phyloP scores from a whole-genome alignment of 2,329 filamentous ascomycete species.

The Botrytis aclada region DNA sequence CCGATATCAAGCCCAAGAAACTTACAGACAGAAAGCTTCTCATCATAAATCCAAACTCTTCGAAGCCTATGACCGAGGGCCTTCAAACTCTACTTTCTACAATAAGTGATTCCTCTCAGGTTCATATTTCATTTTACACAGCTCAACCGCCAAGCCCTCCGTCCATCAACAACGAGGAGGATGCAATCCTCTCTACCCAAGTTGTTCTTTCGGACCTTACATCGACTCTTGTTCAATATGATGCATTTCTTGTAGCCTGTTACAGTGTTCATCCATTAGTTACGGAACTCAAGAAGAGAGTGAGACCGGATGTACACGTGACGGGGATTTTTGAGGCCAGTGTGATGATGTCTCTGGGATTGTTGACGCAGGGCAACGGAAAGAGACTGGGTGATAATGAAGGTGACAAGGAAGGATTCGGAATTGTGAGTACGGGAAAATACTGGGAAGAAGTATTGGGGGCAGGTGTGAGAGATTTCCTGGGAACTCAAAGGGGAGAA shows the following conservation, averaged over 20 bases:
- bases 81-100: slow-evolving; percentile 50
- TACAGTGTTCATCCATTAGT: slow-evolving; percentile 84
- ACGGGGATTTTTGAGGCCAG: slow-evolving; percentile 88
- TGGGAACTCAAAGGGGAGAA: slow-evolving; percentile 48
- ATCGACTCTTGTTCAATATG: slow-evolving; percentile 48
- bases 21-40: slow-evolving; percentile 50
- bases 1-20: not conserved
- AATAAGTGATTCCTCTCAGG: slow-evolving; percentile 33
- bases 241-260: slow-evolving; percentile 83
- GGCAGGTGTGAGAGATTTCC: slow-evolving; percentile 60
- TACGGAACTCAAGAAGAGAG: slow-evolving; percentile 48
- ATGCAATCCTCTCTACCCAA: slow-evolving; percentile 61
- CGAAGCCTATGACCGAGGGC: slow-evolving; percentile 65
- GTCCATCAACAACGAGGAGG: slow-evolving; percentile 74
- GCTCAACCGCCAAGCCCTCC: slow-evolving; percentile 66
- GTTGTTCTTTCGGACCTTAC: slow-evolving; percentile 58
- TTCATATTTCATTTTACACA: slow-evolving; percentile 29
- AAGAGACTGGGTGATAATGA: slow-evolving; percentile 1
- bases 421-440: slow-evolving; percentile 83
- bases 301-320: slow-evolving; percentile 50
- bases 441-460: slow-evolving; percentile 76
- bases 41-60: slow-evolving; percentile 79
- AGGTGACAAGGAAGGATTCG: slow-evolving; percentile 53
- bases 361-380: slow-evolving; percentile 40
- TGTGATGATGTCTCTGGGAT: slow-evolving; percentile 47